phyloP scores from a whole-genome alignment of 345 rosid species.

The Passiflora organensis region DNA sequence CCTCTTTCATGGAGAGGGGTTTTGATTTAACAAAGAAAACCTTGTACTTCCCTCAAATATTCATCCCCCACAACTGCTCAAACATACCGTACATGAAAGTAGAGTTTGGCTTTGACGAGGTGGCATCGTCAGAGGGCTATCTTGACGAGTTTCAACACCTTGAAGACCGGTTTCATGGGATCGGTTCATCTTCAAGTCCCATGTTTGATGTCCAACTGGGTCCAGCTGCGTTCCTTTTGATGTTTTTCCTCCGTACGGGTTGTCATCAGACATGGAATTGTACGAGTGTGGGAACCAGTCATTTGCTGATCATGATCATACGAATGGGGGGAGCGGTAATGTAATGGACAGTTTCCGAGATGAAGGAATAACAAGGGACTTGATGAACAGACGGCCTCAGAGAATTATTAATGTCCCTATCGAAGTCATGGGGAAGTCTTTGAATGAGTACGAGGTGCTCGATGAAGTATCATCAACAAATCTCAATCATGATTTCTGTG shows the following conservation, averaged over 20 bases:
- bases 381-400: slow-evolving; percentile 7
- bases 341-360: slow-evolving; percentile 48
- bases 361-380: slow-evolving; percentile 1
- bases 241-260: slow-evolving; percentile 31
- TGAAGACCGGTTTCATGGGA: slow-evolving; percentile 31
- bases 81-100: slow-evolving; percentile 22
- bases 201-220: slow-evolving; percentile 29
- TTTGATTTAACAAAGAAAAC: background rate
- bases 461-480: slow-evolving; percentile 57
- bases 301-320: slow-evolving; percentile 8
- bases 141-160: slow-evolving; percentile 56
- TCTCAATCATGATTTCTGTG: slow-evolving; percentile 17
- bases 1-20: slow-evolving; percentile 5
- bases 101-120: slow-evolving; percentile 30
- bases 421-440: slow-evolving; percentile 34
- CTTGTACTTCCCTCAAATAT: background rate
- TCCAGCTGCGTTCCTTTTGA: slow-evolving; percentile 43
- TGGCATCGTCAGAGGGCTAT: slow-evolving; percentile 25
- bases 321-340: slow-evolving; percentile 25
- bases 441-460: slow-evolving; percentile 38
- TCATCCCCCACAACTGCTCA: slow-evolving; percentile 4
- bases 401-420: slow-evolving; percentile 3
- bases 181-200: slow-evolving; percentile 27
- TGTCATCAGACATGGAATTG: slow-evolving; percentile 32
- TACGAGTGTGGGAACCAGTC: slow-evolving; percentile 51